A percentile compares a stretch with the other conserved stretches of the same genome.
Conservation (phyloP, 2,329 filamentous ascomycete genomes). For the Colletotrichum theobromicola region DNA sequence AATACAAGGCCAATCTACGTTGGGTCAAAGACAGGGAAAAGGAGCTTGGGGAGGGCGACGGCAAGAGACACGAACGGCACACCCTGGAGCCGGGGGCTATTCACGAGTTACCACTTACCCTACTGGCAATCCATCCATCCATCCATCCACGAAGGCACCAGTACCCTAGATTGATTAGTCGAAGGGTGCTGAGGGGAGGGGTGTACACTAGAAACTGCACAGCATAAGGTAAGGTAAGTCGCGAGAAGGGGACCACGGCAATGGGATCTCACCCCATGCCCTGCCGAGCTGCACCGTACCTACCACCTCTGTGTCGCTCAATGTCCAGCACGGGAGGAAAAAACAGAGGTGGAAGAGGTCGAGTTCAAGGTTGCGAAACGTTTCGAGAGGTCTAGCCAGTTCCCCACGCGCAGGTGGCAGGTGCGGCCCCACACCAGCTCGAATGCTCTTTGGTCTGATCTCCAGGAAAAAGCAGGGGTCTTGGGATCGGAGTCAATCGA, state of each 20-base stretch:
- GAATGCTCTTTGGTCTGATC: slow-evolving; percentile 39
- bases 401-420: slow-evolving; percentile 18
- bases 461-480: slow-evolving; percentile 27
- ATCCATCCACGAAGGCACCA: not conserved
- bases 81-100: not conserved
- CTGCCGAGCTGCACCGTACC: too few species aligned
- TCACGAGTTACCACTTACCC: not conserved
- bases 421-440: slow-evolving; percentile 31
- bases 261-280: too few species aligned
- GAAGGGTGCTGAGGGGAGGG: too few species aligned
- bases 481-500: slow-evolving; percentile 20
- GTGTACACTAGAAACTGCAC: too few species aligned
- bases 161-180: not conserved
- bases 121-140: not conserved
- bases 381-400: slow-evolving; percentile 20
- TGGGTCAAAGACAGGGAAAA: not conserved
- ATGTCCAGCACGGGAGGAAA: too few species aligned
- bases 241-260: not conserved
- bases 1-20: slow-evolving; percentile 5
- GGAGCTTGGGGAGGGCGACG: not conserved
- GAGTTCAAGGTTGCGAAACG: slow-evolving; percentile 15
- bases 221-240: too few species aligned
- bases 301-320: too few species aligned
- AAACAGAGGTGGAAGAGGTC: not conserved
- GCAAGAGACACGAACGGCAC: not conserved